These are phyloP conservation scores for Sonneratia alba DNA, from an alignment of 345 rosid species.

Conservation along the genomic window DNA sequence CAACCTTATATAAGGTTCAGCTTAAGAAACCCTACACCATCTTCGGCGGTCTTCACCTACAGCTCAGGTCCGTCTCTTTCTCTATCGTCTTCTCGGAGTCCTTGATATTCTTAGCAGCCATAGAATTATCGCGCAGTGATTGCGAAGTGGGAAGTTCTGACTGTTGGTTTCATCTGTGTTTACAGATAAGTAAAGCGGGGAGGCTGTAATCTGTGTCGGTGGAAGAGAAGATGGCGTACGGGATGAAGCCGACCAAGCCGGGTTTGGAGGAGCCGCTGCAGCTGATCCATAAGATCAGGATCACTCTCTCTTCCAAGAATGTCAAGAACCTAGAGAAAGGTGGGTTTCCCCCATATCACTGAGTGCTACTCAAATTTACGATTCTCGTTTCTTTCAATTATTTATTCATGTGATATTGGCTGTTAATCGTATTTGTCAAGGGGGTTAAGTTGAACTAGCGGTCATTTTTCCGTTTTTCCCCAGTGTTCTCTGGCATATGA, in stretches of 20 bases:
- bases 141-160: background rate
- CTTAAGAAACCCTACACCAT: too few species aligned
- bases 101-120: too few species aligned
- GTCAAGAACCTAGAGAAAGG: constrained; percentile 23
- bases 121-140: too few species aligned
- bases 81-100: too few species aligned
- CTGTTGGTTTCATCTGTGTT: background rate
- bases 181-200: background rate
- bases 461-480: background rate
- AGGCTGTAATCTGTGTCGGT: background rate
- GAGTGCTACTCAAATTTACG: too few species aligned
- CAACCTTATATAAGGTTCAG: too few species aligned
- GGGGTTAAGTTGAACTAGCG: background rate
- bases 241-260: constrained; percentile 15
- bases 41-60: too few species aligned
- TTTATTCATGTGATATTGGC: background rate
- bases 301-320: constrained; percentile 19
- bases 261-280: constrained; percentile 13
- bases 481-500: background rate
- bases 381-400: background rate
- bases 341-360: background rate
- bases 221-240: constrained; percentile 14
- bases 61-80: too few species aligned
- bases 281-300: constrained; percentile 18
- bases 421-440: background rate